Evolutionary conservation across 371 early-diverging fungal genomes (phyloP), one percentile per base, ranked within the genome.

Genomic region (Gilbertella persicaria): DNA sequence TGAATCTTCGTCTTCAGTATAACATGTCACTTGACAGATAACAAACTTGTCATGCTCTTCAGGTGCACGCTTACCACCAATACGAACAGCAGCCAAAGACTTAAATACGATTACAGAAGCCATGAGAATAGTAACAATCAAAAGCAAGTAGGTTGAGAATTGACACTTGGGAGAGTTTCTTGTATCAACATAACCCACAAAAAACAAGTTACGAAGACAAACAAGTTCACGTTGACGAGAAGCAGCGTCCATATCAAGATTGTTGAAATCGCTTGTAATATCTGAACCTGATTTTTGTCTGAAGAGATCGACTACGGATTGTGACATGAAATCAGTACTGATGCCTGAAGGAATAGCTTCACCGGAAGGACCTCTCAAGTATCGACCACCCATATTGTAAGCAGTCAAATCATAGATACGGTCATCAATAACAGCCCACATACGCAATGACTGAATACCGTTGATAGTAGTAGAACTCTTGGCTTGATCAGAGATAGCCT

Each of bases 1-100:
- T 19, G 96, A 95, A 17, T 93, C 95, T 53, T 91, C 91, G 43
- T 91, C 96, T 72, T 99, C 99, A 14, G 99, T 97, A 73, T 99
- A 99, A 80, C 99, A 99, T 5, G 99, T 97, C 9, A 86, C 78
- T 48, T 86, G 84, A 42, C 83, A 84, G 43, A 98, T 88, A 39
- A 93, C 91, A 68, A 98, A 98, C 56, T 91, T 89, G 72, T 92
- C 90, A 53, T 89, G 87, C 50, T 91, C 84, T 64, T 94, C 92
- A 14, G 96, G 96, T 10, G 80, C 82, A 23, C 86, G 80, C 26
- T 71, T 63, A n/a, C 76, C 64, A 0, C 92, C 88, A 33, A 95
- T 74, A 66, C 93, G 96, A 63, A 97, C 66, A 2, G 97, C 96
- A 13, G 95, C 90, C 55, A 96, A 66, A 55, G 92, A 93, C 73